These are phyloP conservation scores for Diaporthe sp. DNA, from an alignment of 2,329 filamentous ascomycete genomes.

Conservation along the genomic window DNA sequence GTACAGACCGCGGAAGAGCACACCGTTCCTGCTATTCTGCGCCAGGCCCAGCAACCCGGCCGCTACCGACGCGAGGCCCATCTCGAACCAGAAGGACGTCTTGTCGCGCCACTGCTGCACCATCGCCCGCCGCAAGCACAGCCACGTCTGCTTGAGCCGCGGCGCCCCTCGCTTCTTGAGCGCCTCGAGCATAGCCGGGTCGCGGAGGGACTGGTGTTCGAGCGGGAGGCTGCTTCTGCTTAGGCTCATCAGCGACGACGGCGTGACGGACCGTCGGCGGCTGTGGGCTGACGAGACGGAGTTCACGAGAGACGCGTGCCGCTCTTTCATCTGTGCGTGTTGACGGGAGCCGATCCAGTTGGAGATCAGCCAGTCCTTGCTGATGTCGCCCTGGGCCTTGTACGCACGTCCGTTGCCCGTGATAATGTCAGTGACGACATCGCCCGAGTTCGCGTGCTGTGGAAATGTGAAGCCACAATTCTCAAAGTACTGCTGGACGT, in stretches of 20 bases:
- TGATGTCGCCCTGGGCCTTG: constrained; percentile 59
- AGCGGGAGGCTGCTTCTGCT: constrained; percentile 38
- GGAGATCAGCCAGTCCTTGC: constrained; percentile 62
- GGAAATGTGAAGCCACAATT: constrained; percentile 65
- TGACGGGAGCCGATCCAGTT: constrained; percentile 57
- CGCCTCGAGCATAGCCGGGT: constrained; percentile 48
- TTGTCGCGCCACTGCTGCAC: constrained; percentile 68
- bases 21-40: constrained; percentile 61
- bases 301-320: constrained; percentile 24
- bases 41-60: constrained; percentile 68
- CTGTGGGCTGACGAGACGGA: constrained; percentile 36
- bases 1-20: constrained; percentile 66
- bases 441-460: constrained; percentile 64
- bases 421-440: constrained; percentile 72
- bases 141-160: constrained; percentile 62
- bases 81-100: constrained; percentile 65
- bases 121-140: constrained; percentile 65
- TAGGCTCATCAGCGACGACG: constrained; percentile 53
- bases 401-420: constrained; percentile 67
- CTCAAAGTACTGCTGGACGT: constrained; percentile 64
- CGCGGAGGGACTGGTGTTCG: constrained; percentile 48
- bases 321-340: constrained; percentile 39
- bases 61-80: constrained; percentile 63
- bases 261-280: constrained; percentile 42
- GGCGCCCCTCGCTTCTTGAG: constrained; percentile 64